These are phyloP conservation scores for Trypanosomatidae sp. DNA, from an alignment of 208 protist genomes.

Conservation along the genomic window DNA sequence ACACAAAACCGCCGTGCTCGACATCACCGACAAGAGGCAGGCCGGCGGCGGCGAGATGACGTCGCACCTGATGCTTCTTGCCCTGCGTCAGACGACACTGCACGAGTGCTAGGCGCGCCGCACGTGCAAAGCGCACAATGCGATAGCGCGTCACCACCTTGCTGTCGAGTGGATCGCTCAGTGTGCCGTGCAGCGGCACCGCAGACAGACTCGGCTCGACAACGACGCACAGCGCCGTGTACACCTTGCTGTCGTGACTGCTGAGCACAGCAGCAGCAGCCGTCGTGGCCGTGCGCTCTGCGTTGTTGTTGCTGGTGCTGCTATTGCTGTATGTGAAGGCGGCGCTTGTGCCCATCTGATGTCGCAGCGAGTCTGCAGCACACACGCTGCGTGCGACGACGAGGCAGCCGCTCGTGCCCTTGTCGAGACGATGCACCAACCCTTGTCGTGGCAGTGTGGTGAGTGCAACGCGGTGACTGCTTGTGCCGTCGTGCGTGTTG, in stretches of 20 bases:
- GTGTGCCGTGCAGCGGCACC: slow-evolving; percentile 24
- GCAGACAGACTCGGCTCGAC: slow-evolving; percentile 36
- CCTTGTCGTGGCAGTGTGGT: slow-evolving; percentile 37
- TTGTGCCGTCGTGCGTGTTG: slow-evolving; percentile 11
- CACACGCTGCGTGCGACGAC: slow-evolving; percentile 44
- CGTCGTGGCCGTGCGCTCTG: no score
- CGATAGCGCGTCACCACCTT: slow-evolving; percentile 50
- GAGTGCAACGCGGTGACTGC: slow-evolving; percentile 26
- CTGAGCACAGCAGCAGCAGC: no score
- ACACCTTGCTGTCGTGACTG: slow-evolving; percentile 48
- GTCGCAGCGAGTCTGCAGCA: slow-evolving; percentile 44
- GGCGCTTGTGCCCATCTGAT: slow-evolving; percentile 67
- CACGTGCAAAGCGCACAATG: slow-evolving; percentile 30
- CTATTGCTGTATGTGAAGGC: no score
- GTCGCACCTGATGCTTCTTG: slow-evolving; percentile 80
- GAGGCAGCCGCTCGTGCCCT: slow-evolving; percentile 59
- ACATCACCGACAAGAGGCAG: slow-evolving; percentile 69
- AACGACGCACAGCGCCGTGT: slow-evolving; percentile 59
- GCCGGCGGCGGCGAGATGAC: slow-evolving; percentile 53
- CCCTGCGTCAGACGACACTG: slow-evolving; percentile 72
- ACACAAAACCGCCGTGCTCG: slow-evolving; percentile 65
- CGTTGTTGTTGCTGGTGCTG: no score
- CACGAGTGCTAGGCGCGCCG: slow-evolving; percentile 36
- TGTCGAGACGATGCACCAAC: slow-evolving; percentile 70
- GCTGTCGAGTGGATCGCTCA: slow-evolving; percentile 29